Conservation (phyloP, 129 eudicot species). For the Chrysanthemum lavandulifolium region DNA sequence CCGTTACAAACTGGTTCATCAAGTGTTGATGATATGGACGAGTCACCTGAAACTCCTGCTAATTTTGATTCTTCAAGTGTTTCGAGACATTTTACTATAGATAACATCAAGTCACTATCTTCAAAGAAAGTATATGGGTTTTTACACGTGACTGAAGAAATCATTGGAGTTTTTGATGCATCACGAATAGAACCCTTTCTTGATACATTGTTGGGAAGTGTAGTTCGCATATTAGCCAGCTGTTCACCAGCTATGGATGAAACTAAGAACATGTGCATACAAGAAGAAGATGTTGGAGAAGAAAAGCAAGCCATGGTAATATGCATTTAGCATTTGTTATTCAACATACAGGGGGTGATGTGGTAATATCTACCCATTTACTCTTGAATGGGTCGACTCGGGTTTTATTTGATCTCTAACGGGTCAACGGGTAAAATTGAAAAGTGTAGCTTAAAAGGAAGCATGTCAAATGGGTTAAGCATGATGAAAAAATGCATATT, state of each 20-base stretch:
- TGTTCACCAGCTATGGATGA: slow-evolving; percentile 46
- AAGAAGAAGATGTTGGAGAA: slow-evolving; percentile 33
- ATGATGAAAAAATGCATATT: background rate
- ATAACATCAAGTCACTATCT: slow-evolving; percentile 59
- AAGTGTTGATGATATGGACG: slow-evolving; percentile 36
- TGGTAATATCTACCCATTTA: background rate
- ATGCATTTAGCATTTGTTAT: background rate
- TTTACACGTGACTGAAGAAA: slow-evolving; percentile 82
- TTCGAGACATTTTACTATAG: slow-evolving; percentile 52
- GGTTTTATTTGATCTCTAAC: background rate
- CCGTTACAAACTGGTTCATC: slow-evolving; percentile 48
- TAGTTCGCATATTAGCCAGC: slow-evolving; percentile 69
- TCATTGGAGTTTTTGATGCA: slow-evolving; percentile 72
- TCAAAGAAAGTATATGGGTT: slow-evolving; percentile 75
- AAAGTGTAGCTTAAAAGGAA: no score
- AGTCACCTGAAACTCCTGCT: slow-evolving; percentile 28
- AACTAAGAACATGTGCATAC: slow-evolving; percentile 9
- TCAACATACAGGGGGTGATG: slow-evolving; percentile 6
- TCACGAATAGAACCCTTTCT: slow-evolving; percentile 63
- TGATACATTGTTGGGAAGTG: slow-evolving; percentile 67
- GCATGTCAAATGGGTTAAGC: background rate
- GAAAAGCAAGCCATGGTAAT: slow-evolving; percentile 50
- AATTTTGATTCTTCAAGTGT: slow-evolving; percentile 37
- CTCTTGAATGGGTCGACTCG: background rate
- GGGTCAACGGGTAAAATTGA: background rate